Conservation (phyloP, 805 yeast genomes). For the Wickerhamiella lipophila region DNA sequence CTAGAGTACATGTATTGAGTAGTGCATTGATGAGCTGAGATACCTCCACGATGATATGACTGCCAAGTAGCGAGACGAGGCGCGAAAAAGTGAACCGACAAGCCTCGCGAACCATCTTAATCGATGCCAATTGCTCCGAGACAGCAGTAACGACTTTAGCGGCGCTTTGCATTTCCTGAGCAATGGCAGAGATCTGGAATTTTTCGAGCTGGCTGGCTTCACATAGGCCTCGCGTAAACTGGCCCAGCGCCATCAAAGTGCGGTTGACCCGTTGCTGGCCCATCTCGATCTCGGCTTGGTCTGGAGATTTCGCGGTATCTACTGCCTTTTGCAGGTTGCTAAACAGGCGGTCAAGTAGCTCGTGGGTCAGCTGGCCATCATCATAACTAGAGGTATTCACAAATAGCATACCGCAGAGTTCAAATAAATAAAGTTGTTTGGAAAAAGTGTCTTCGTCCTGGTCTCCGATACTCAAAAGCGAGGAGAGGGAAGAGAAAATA, state of each 20-base stretch:
- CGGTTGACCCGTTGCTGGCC: conserved; percentile 44
- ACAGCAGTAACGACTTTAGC: conserved; percentile 77
- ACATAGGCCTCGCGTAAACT: conserved; percentile 77
- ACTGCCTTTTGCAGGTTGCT: conserved; percentile 45
- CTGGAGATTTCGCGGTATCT: conserved; percentile 28
- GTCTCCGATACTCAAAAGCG: conserved; percentile 43
- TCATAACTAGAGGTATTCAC: conserved; percentile 36
- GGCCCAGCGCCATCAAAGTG: conserved; percentile 75
- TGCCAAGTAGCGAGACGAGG: conserved; percentile 60
- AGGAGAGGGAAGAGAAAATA: conserved; percentile 46
- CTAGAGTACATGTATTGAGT: conserved; percentile 42
- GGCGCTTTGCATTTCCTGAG: conserved; percentile 48
- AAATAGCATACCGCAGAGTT: conserved; percentile 69
- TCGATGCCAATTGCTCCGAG: conserved; percentile 56
- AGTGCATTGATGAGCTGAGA: conserved; percentile 61
- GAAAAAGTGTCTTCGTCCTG: conserved; percentile 48
- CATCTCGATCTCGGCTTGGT: background rate
- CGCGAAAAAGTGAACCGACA: conserved; percentile 79
- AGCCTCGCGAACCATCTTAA: conserved; percentile 67
- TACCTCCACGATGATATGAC: conserved; percentile 39
- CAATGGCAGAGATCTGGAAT: conserved; percentile 29
- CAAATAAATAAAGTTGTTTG: conserved; percentile 71
- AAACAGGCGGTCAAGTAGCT: conserved; percentile 64
- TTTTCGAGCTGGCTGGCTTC: conserved; percentile 25
- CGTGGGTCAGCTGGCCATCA: conserved; percentile 40